These are phyloP conservation scores for Pyrenophora tritici-repentis DNA, from an alignment of 2,329 filamentous ascomycete species.

Conservation along the genomic window DNA sequence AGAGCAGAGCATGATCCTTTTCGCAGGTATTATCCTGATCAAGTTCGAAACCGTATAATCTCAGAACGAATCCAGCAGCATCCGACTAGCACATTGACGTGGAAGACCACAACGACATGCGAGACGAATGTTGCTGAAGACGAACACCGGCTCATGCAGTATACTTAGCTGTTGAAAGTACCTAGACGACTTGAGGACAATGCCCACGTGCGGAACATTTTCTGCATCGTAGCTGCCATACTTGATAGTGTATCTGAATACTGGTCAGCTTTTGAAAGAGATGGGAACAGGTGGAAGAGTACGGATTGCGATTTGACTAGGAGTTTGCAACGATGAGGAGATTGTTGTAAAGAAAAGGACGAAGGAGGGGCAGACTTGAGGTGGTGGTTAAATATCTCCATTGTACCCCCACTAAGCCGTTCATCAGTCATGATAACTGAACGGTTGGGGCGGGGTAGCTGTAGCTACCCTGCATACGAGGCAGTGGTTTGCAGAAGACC, in stretches of 20 bases:
- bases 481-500: slow-evolving; percentile 6
- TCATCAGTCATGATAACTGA: slow-evolving; percentile 24
- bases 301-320: slow-evolving; percentile 21
- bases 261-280: slow-evolving; percentile 26
- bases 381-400: slow-evolving; percentile 27
- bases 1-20: slow-evolving; percentile 88
- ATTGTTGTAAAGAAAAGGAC: background rate
- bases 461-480: slow-evolving; percentile 13
- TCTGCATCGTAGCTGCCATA: slow-evolving; percentile 41
- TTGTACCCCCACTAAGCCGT: slow-evolving; percentile 3
- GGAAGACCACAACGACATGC: slow-evolving; percentile 4
- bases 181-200: slow-evolving; percentile 47
- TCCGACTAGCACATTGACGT: background rate
- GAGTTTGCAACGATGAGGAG: background rate
- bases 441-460: slow-evolving; percentile 39
- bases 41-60: slow-evolving; percentile 93
- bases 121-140: slow-evolving; percentile 20
- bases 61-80: slow-evolving; percentile 62
- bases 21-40: slow-evolving; percentile 99
- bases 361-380: slow-evolving; percentile 4
- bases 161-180: slow-evolving; percentile 47
- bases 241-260: slow-evolving; percentile 29
- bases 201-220: slow-evolving; percentile 38
- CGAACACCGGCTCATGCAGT: slow-evolving; percentile 52
- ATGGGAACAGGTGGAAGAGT: slow-evolving; percentile 16